A percentile compares a stretch with the other conserved stretches of the same genome.
Conservation (phyloP, 169 alveolate genomes). For the Plasmodium relictum region DNA sequence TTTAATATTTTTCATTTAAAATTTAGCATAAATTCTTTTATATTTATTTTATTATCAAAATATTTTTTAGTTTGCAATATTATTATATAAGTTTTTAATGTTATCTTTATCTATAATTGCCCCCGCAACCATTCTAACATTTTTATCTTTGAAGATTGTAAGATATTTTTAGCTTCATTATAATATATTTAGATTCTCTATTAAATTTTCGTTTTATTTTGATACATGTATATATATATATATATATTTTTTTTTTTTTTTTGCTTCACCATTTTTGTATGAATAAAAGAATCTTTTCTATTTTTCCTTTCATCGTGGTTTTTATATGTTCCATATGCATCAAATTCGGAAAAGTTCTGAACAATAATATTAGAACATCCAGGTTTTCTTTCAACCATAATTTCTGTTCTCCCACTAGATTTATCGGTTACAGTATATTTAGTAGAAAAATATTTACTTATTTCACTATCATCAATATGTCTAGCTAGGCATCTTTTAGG, state of each 20-base stretch:
- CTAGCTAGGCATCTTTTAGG: constrained; percentile 63
- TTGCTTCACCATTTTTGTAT: constrained; percentile 60
- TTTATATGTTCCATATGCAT: constrained; percentile 70
- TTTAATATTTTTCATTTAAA: too few species aligned
- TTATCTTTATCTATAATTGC: not conserved
- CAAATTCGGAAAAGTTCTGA: constrained; percentile 72
- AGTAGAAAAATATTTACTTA: constrained; percentile 69
- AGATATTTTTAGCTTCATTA: too few species aligned
- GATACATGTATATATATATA: not conserved
- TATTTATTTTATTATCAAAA: too few species aligned
- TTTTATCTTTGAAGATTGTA: too few species aligned
- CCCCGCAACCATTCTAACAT: too few species aligned
- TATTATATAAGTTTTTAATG: not conserved
- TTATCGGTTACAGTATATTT: constrained; percentile 68
- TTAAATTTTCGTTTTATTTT: too few species aligned
- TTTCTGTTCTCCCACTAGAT: constrained; percentile 72
- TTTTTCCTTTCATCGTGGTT: constrained; percentile 41
- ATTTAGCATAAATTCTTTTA: too few species aligned
- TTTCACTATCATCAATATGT: constrained; percentile 72
- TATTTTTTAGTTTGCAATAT: too few species aligned
- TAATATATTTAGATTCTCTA: too few species aligned
- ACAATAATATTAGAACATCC: constrained; percentile 74
- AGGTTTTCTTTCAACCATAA: constrained; percentile 73
- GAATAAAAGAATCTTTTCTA: constrained; percentile 53
- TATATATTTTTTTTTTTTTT: not conserved